Conservation (phyloP, 2,329 filamentous ascomycete genomes). For the Aspergillus nomiae region DNA sequence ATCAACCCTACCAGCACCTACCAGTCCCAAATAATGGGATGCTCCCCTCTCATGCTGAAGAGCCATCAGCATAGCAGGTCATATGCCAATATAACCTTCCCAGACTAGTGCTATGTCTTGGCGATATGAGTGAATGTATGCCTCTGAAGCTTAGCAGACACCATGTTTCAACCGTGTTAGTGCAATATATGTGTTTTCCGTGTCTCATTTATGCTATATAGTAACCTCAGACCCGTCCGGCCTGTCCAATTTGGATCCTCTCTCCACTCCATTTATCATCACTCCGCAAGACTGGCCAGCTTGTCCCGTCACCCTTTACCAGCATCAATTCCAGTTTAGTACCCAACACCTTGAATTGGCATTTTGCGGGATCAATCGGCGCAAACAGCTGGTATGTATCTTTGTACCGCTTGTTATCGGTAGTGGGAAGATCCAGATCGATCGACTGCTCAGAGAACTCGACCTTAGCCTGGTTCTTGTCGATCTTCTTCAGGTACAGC, state of each 20-base stretch:
- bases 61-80: neutral
- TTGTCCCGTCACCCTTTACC: conserved; percentile 70
- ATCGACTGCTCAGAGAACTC: conserved; percentile 66
- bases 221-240: conserved; percentile 58
- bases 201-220: conserved; percentile 2
- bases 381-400: conserved; percentile 74
- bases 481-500: conserved; percentile 96
- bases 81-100: neutral
- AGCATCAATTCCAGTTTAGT: conserved; percentile 86
- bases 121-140: neutral
- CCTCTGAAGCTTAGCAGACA: neutral
- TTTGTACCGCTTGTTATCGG: conserved; percentile 80
- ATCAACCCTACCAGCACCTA: neutral
- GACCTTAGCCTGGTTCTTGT: conserved; percentile 75
- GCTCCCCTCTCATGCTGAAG: neutral
- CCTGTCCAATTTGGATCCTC: conserved; percentile 86
- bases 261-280: conserved; percentile 74
- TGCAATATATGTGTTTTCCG: conserved; percentile 1
- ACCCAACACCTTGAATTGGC: conserved; percentile 77
- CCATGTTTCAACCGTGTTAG: neutral
- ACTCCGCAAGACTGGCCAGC: conserved; percentile 82
- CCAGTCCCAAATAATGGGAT: neutral
- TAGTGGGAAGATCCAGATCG: conserved; percentile 80
- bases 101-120: neutral
- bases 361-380: conserved; percentile 72